These are phyloP conservation scores for Vitis rupestris DNA, from an alignment of 164 flowering plant species.

Conservation along the genomic window DNA sequence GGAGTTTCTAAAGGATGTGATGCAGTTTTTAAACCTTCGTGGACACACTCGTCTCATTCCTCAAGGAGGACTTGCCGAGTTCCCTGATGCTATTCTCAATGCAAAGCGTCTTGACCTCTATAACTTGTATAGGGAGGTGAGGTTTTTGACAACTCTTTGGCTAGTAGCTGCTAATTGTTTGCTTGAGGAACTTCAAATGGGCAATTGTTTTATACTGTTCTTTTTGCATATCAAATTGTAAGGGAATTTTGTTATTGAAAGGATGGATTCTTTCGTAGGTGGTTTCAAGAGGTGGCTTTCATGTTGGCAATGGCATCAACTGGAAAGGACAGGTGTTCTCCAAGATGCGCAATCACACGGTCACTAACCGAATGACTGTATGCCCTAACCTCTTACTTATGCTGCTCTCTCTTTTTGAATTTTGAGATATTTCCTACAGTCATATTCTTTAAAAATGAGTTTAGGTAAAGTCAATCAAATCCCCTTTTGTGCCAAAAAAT, in stretches of 20 bases:
- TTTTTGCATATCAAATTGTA: background rate
- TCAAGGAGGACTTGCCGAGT: slow-evolving; percentile 95
- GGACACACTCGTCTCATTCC: slow-evolving; percentile 96
- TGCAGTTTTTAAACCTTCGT: slow-evolving; percentile 89
- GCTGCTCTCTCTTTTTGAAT: background rate
- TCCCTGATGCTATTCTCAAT: slow-evolving; percentile 97
- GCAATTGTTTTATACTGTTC: background rate
- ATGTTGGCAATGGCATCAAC: slow-evolving; percentile 98
- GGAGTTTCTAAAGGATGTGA: slow-evolving; percentile 91
- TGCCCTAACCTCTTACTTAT: slow-evolving; percentile 17
- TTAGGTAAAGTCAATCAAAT: too few species aligned
- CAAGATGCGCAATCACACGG: slow-evolving; percentile 95
- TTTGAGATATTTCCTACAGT: background rate
- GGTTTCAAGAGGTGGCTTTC: slow-evolving; percentile 98
- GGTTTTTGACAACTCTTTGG: background rate
- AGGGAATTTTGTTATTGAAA: background rate
- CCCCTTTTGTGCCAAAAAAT: too few species aligned
- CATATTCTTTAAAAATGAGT: too few species aligned
- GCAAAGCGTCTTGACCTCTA: slow-evolving; percentile 95
- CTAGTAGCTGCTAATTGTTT: background rate
- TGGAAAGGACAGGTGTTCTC: slow-evolving; percentile 99
- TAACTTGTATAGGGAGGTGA: slow-evolving; percentile 95
- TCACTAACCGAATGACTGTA: slow-evolving; percentile 98
- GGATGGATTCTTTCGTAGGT: slow-evolving; percentile 43
- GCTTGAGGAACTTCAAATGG: background rate